phyloP scores from a whole-genome alignment of 1,284 basidiomycete genomes.

The Melanopsichium pennsylvanicum region DNA sequence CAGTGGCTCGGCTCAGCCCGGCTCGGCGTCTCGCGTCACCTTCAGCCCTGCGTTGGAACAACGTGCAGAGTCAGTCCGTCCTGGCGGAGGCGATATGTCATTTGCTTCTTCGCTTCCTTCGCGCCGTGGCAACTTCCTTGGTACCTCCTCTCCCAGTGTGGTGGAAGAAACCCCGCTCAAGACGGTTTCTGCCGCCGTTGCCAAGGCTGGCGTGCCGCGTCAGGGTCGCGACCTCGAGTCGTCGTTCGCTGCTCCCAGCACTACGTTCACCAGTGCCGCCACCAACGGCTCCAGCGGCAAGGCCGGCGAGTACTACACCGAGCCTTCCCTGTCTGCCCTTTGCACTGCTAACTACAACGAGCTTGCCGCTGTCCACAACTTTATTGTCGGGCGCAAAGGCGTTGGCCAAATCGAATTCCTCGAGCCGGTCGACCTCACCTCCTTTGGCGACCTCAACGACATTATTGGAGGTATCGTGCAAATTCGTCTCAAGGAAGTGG shows the following conservation, averaged over 20 bases:
- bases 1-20: constrained; percentile 41
- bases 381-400: constrained; percentile 87
- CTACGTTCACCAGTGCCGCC: constrained; percentile 5
- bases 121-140: constrained; percentile 42
- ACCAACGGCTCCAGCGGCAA: constrained; percentile 27
- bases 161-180: constrained; percentile 47
- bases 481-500: constrained; percentile 89
- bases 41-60: constrained; percentile 59
- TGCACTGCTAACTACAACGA: constrained; percentile 67
- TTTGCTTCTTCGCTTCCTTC: constrained; percentile 50
- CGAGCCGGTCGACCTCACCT: constrained; percentile 86
- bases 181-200: constrained; percentile 38
- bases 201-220: constrained; percentile 34
- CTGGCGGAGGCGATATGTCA: constrained; percentile 47
- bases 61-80: constrained; percentile 42
- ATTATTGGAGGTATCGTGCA: constrained; percentile 86
- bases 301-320: constrained; percentile 58
- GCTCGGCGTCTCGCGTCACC: constrained; percentile 43
- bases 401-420: constrained; percentile 90
- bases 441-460: constrained; percentile 78
- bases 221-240: constrained; percentile 45
- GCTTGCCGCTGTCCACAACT: constrained; percentile 74
- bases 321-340: constrained; percentile 53
- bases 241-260: constrained; percentile 33
- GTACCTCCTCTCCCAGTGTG: constrained; percentile 21